Base-by-base conservation (phyloP, 345 rosid species). In the Sonneratia alba region DNA sequence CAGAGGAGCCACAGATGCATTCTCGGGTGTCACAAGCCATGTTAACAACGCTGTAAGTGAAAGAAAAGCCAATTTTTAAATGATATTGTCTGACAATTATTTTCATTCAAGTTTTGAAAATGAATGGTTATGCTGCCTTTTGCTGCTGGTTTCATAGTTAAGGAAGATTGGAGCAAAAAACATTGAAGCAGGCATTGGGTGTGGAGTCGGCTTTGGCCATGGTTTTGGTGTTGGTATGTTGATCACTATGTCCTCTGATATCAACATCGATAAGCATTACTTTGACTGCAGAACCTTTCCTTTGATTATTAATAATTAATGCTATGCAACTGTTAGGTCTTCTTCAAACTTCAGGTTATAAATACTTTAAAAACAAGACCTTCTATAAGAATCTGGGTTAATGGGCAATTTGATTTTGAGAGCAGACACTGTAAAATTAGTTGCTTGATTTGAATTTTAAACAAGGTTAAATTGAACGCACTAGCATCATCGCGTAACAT, bases 1-100 rank as follows among this genome's bases (percentile, higher is more conserved):
- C 18, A 86, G 98, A 83, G 99, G 98, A 62, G 97, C 99, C 70
- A 90, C 96, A 43, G 82, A 81, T 87, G 96, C 87, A 3, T 87
- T 95, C 75, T 89, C 97, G 14, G 98, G 97, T 45, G 91, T 71
- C 77, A 90, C 86, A 34, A 79, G 84, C 77, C 96, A 89, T n/a
- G 81, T 88, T 7, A 95, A 92, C 71, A 77, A 67, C 7, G 86
- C 90, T 73, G 98, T 95, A 76, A 83, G 88, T 76, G 59, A 21
- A 73, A 75, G n/a, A 4, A 55, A 22, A 66, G 74, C 61, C n/a
- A 36, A n/a, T 37, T 47, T 37, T 24, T 10, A 4, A 8, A 3
- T 55, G 48, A 65, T 32, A 66, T 66, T 59, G 27, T 36, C 24
- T 3, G 14, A 36, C 3, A n/a, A 16, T 21, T 6, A 69, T 43